Conservation (phyloP, 2,329 filamentous ascomycete genomes). For the Penicillium sp. region DNA sequence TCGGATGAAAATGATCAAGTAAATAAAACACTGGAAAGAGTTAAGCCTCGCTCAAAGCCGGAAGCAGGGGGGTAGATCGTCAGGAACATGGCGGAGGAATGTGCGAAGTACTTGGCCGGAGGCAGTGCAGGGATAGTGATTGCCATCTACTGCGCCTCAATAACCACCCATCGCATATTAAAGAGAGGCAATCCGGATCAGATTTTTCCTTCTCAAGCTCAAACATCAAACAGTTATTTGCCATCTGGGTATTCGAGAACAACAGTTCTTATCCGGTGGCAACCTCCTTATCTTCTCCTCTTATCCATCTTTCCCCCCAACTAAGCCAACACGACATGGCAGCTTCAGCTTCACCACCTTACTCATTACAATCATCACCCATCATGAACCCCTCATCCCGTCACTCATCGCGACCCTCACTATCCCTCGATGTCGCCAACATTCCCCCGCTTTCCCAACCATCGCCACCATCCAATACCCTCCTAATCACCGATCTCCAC, state of each 20-base stretch:
- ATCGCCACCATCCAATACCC: slow-evolving; percentile 49
- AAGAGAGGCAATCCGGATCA: neutral
- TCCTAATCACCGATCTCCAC: slow-evolving; percentile 49
- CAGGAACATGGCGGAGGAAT: slow-evolving; percentile 11
- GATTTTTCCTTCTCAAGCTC: neutral
- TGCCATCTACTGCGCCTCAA: slow-evolving; percentile 3
- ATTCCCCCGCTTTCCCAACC: slow-evolving; percentile 46
- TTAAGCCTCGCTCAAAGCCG: neutral
- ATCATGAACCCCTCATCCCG: slow-evolving; percentile 16
- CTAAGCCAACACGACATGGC: slow-evolving; percentile 20
- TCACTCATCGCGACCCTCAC: slow-evolving; percentile 33
- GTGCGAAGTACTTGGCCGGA: neutral
- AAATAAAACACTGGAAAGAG: neutral
- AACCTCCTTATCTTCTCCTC: slow-evolving; percentile 15
- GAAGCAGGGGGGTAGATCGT: slow-evolving; percentile 10
- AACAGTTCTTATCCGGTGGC: slow-evolving; percentile 19
- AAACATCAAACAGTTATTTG: too few relatives aligned
- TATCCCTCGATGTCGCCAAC: slow-evolving; percentile 47
- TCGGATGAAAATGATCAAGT: neutral
- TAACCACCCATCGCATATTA: neutral
- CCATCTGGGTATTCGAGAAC: neutral
- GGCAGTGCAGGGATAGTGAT: slow-evolving; percentile 8
- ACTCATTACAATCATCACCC: neutral
- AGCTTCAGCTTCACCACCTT: slow-evolving; percentile 26
- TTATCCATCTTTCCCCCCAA: slow-evolving; percentile 11